Conservation (phyloP, 768 basidiomycete species). For the Lentinula boryana region DNA sequence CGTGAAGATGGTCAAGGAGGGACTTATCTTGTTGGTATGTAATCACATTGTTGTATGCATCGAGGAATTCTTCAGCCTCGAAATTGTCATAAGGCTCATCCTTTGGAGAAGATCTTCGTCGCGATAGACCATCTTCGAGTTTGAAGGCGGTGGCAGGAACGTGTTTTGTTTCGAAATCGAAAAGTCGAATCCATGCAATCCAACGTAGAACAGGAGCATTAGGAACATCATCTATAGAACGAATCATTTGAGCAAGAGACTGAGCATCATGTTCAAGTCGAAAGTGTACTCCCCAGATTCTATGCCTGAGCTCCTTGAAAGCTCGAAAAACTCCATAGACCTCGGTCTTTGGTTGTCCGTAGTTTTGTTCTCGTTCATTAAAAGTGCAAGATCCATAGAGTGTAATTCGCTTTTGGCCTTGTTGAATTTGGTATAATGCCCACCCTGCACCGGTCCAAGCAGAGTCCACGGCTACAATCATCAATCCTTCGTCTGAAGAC, state of each 20-base stretch:
- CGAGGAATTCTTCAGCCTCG: slow-evolving; percentile 7
- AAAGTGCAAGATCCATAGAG: slow-evolving; percentile 27
- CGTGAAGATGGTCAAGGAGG: too few species aligned
- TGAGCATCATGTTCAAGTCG: slow-evolving; percentile 27
- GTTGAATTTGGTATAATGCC: slow-evolving; percentile 15
- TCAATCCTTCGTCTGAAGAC: too few species aligned
- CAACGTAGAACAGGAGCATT: slow-evolving; percentile 29
- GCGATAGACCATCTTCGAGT: slow-evolving; percentile 31
- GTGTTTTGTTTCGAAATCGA: slow-evolving; percentile 30
- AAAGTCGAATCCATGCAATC: slow-evolving; percentile 27
- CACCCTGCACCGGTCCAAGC: too few species aligned
- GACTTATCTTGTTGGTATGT: too few species aligned
- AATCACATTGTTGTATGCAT: neutral
- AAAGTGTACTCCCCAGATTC: slow-evolving; percentile 25
- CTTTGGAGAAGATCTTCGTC: too few species aligned
- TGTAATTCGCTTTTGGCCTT: slow-evolving; percentile 15
- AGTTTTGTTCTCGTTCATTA: slow-evolving; percentile 23
- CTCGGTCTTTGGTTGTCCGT: slow-evolving; percentile 31
- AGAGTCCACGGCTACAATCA: too few species aligned
- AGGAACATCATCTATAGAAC: slow-evolving; percentile 25
- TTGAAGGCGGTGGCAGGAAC: slow-evolving; percentile 22
- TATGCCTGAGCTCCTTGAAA: slow-evolving; percentile 21
- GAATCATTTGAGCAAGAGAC: slow-evolving; percentile 30
- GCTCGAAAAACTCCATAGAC: slow-evolving; percentile 30
- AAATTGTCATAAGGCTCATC: too few species aligned